phyloP scores from a whole-genome alignment of 106 monocot genomes.

The Dioscorea zingiberensis region DNA sequence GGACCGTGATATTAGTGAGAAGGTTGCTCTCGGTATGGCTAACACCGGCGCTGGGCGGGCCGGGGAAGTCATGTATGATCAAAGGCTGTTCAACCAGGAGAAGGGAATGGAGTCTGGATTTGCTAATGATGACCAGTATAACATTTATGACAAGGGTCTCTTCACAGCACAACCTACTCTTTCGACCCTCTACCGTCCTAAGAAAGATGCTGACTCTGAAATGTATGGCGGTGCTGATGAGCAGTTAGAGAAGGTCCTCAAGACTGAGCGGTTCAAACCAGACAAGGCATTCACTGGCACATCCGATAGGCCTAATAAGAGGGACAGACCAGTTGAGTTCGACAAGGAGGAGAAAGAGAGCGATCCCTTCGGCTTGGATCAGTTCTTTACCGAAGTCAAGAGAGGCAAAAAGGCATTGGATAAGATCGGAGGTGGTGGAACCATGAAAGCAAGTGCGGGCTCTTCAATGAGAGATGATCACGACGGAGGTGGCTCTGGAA shows the following conservation, averaged over 20 bases:
- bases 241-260: slow-evolving; percentile 87
- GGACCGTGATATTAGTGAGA: slow-evolving; percentile 88
- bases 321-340: slow-evolving; percentile 90
- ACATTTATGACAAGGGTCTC: slow-evolving; percentile 85
- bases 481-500: slow-evolving; percentile 85
- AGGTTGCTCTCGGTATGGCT: slow-evolving; percentile 96
- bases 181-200: slow-evolving; percentile 89
- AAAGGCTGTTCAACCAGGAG: slow-evolving; percentile 96
- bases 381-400: slow-evolving; percentile 99
- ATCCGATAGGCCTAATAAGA: slow-evolving; percentile 65
- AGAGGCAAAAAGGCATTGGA: slow-evolving; percentile 95
- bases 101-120: slow-evolving; percentile 98
- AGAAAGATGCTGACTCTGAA: slow-evolving; percentile 76
- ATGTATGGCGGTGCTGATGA: slow-evolving; percentile 90
- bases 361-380: slow-evolving; percentile 89
- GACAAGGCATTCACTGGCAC: slow-evolving; percentile 85
- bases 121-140: slow-evolving; percentile 91
- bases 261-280: slow-evolving; percentile 91
- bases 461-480: slow-evolving; percentile 85
- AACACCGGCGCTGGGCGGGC: slow-evolving; percentile 50
- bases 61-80: slow-evolving; percentile 95
- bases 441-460: slow-evolving; percentile 96
- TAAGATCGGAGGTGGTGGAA: slow-evolving; percentile 92
- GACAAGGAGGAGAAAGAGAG: slow-evolving; percentile 78
- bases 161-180: slow-evolving; percentile 94